A percentile compares a stretch with the other conserved stretches of the same genome.
These are phyloP conservation scores for Chiua sp. DNA, from an alignment of 1,284 basidiomycete genomes.

Conservation along the genomic window DNA sequence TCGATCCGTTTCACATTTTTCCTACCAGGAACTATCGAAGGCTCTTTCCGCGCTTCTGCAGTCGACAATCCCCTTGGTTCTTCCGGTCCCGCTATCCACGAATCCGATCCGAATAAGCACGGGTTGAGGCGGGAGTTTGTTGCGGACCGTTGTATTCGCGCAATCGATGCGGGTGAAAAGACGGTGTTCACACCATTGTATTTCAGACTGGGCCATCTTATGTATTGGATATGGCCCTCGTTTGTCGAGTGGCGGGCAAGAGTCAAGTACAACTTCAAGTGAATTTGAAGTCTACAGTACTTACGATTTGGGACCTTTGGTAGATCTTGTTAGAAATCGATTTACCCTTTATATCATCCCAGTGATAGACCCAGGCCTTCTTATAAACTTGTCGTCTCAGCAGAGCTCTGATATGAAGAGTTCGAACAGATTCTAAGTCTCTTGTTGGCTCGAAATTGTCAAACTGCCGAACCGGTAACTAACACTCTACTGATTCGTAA, in stretches of 20 bases:
- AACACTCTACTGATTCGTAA: no score
- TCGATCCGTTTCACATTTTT: slow-evolving; percentile 60
- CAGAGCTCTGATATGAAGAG: no score
- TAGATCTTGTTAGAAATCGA: not conserved
- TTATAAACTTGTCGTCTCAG: no score
- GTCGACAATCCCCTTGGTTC: slow-evolving; percentile 59
- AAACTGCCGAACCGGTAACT: no score
- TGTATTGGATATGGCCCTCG: slow-evolving; percentile 68
- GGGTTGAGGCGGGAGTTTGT: slow-evolving; percentile 63
- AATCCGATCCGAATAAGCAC: slow-evolving; percentile 57
- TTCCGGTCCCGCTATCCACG: slow-evolving; percentile 38
- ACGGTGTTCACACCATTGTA: slow-evolving; percentile 59
- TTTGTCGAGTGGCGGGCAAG: slow-evolving; percentile 60
- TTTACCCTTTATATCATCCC: no score
- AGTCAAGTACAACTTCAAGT: slow-evolving; percentile 63
- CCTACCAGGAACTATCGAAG: slow-evolving; percentile 71
- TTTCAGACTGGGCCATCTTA: slow-evolving; percentile 49
- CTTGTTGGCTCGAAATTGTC: no score
- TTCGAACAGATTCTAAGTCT: no score
- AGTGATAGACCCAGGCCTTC: no score
- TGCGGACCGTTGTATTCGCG: slow-evolving; percentile 59
- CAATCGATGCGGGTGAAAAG: slow-evolving; percentile 61
- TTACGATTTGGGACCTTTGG: no score
- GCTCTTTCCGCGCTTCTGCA: slow-evolving; percentile 80
- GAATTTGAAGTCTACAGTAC: not conserved